Base-by-base conservation (phyloP, 108 stramenopile genomes). In the Conticribra guillardii region DNA sequence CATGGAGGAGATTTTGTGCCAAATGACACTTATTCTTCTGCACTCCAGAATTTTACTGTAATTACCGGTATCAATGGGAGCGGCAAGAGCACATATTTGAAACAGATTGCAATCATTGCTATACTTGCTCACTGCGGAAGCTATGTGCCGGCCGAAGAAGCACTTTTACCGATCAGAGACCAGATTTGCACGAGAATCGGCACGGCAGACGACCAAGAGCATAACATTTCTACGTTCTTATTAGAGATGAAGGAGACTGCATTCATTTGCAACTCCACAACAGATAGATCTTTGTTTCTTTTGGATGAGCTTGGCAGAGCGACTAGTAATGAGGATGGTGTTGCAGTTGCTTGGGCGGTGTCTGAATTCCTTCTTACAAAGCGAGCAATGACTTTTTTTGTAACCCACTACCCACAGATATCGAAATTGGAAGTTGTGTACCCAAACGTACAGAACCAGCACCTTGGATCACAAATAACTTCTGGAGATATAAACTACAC, bases 301-400 rank as follows among this genome's bases (percentile, higher is more conserved):
- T 69, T 98, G 8, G 98, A 98, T 64, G 98, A 98, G 74, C 84
- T 98, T 24, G 98, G 98, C 4, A 64, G 98, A 46, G 98, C 96
- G 3, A 98, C 98, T 14, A 92, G 92, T 68, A 97, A 96, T 67
- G 92, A 94, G 79, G 96, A 97, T 77, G 96, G 96, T 14, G 85
- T 94, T 22, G 86, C 91, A 15, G 82, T 96, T 28, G 95, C 95
- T 3, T 96, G 95, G 95, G 76, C 92, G 16, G 90, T 94, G 4
- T 74, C 89, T 14, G 95, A 96, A 61, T 82, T 69, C 67, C 80
- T 96, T 21, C 67, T 93, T 4, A 71, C 71, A 0, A 94, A 84
- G 64, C 64, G 85, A 64, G 80, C 91, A 7, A 88, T 90, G 77
- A 93, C 95, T 24, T 93, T 92, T 61, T 96, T 96, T 68, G 95